Conservation (phyloP, 2,329 filamentous ascomycete species). For the Orbilia ellipsospora region DNA sequence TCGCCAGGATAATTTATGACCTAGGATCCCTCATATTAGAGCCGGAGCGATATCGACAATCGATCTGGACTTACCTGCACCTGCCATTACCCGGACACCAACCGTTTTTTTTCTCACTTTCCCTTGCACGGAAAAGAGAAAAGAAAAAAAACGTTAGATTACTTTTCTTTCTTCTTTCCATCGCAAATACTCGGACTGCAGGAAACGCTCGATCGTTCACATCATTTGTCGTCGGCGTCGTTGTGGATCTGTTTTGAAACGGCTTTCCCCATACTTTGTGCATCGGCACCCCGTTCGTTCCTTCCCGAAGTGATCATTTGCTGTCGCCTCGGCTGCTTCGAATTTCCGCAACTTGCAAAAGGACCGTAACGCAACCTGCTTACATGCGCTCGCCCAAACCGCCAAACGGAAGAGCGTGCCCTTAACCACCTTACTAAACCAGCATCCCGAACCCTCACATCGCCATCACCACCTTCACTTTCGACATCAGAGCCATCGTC, state of each 20-base stretch:
- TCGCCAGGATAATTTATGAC: background rate
- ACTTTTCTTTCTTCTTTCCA: too few species aligned
- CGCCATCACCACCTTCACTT: slow-evolving; percentile 34
- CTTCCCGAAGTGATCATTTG: slow-evolving; percentile 22
- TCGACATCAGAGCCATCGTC: background rate
- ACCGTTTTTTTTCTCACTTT: slow-evolving; percentile 6
- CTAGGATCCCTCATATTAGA: slow-evolving; percentile 15
- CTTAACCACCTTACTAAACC: slow-evolving; percentile 54
- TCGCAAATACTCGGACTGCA: too few species aligned
- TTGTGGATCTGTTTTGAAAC: too few species aligned
- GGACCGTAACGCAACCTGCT: slow-evolving; percentile 27
- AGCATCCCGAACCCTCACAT: slow-evolving; percentile 43
- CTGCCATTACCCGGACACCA: background rate
- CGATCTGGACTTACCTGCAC: slow-evolving; percentile 7
- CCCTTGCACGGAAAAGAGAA: slow-evolving; percentile 4
- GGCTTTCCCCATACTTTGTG: slow-evolving; percentile 25
- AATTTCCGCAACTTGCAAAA: slow-evolving; percentile 20
- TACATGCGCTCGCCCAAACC: background rate
- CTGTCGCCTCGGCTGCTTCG: background rate
- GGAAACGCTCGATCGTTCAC: slow-evolving; percentile 10
- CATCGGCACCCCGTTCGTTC: slow-evolving; percentile 2
- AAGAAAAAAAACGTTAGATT: background rate
- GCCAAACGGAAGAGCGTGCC: slow-evolving; percentile 11
- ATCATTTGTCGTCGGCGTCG: slow-evolving; percentile 1
- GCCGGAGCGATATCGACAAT: slow-evolving; percentile 30